A percentile compares a stretch with the other conserved stretches of the same genome.
Evolutionary conservation across 495 filamentous ascomycete genomes (phyloP).

Genomic region (Aspergillus panamensis): DNA sequence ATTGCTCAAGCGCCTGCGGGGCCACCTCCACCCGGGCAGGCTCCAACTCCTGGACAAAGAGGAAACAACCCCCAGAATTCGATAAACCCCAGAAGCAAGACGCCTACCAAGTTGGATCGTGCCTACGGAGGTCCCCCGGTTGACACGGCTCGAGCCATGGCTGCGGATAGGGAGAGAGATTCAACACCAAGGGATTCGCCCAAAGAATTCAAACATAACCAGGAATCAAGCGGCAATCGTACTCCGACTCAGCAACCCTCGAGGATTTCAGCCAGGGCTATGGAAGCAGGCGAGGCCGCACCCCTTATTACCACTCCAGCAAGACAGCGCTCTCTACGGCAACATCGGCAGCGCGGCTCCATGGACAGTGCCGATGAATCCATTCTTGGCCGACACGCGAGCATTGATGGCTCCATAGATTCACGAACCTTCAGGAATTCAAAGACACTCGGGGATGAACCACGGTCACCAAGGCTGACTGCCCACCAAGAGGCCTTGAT

Average conservation of each 20-base stretch:
- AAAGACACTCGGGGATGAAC: conserved; percentile 39
- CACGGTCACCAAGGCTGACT: conserved; percentile 43
- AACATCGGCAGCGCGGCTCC: conserved; percentile 41
- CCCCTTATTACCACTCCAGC: conserved; percentile 42
- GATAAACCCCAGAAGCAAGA: conserved; percentile 53
- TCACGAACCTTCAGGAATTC: conserved; percentile 41
- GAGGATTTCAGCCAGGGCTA: conserved; percentile 41
- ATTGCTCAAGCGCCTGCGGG: conserved; percentile 70
- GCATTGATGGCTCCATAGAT: conserved; percentile 45
- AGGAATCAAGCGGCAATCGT: conserved; percentile 51
- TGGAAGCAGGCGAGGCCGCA: conserved; percentile 49
- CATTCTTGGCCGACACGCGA: conserved; percentile 39
- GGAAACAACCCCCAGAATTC: conserved; percentile 34
- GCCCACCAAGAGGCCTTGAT: conserved; percentile 55
- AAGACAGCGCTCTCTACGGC: conserved; percentile 44
- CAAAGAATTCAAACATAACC: conserved; percentile 36
- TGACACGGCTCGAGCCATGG: conserved; percentile 46
- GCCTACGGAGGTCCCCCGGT: conserved; percentile 46
- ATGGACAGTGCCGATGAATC: conserved; percentile 48
- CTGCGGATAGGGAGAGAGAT: conserved; percentile 47
- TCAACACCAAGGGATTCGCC: conserved; percentile 50
- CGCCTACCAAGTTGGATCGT: conserved; percentile 53
- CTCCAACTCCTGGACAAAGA: conserved; percentile 74
- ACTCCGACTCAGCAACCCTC: conserved; percentile 56
- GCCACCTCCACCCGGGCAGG: conserved; percentile 82